phyloP scores from a whole-genome alignment of 2,329 filamentous ascomycete genomes.

The Fonsecaea monophora region DNA sequence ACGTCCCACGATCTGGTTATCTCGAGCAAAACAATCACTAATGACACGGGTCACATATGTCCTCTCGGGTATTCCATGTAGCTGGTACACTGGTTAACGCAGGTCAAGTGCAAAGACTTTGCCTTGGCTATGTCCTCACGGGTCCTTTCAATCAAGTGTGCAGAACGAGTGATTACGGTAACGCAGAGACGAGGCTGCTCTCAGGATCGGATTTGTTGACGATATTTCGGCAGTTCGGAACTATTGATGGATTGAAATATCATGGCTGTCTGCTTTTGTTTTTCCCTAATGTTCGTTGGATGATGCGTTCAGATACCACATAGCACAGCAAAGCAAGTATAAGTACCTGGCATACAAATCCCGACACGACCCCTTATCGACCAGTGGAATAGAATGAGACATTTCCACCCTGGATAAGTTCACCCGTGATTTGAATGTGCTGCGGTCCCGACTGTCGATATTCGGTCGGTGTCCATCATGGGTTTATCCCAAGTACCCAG shows the following conservation, averaged over 20 bases:
- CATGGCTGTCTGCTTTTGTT: slow-evolving; percentile 9
- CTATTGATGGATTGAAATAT: slow-evolving; percentile 3
- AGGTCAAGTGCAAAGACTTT: background rate
- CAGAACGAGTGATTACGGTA: background rate
- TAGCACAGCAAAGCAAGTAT: slow-evolving; percentile 6
- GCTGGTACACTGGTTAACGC: slow-evolving; percentile 7
- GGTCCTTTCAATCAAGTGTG: background rate
- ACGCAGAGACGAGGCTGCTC: background rate
- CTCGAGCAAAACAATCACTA: slow-evolving; percentile 8
- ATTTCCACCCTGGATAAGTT: background rate
- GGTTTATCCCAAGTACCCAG: too few species aligned
- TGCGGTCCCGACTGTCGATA: too few species aligned
- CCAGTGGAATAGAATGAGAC: background rate
- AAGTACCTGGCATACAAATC: background rate
- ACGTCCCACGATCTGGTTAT: slow-evolving; percentile 2
- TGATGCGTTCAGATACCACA: slow-evolving; percentile 4
- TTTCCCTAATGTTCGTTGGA: slow-evolving; percentile 6
- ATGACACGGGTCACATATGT: slow-evolving; percentile 10
- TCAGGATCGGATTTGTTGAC: background rate
- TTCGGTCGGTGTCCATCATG: too few species aligned
- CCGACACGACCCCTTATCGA: background rate
- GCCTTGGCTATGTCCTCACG: background rate
- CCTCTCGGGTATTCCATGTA: slow-evolving; percentile 9
- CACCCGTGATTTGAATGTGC: background rate
- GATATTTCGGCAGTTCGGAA: background rate